A percentile compares a stretch with the other conserved stretches of the same genome.
These are phyloP conservation scores for Gamarada debralockiae DNA, from an alignment of 495 filamentous ascomycete genomes.

Conservation along the genomic window DNA sequence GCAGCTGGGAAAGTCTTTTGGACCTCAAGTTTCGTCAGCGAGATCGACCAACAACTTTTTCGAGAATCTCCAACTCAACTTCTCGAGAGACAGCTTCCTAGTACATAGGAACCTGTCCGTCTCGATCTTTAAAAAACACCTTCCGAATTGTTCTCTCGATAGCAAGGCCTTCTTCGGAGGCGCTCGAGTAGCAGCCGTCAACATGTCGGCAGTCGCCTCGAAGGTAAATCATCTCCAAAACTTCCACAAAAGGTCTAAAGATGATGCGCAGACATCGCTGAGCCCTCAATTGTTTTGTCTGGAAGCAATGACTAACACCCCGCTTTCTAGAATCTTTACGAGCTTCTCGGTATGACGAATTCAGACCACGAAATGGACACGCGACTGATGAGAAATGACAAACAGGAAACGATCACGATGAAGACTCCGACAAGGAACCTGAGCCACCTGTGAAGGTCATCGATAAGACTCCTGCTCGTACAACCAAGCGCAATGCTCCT, in stretches of 20 bases:
- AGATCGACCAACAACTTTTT: not conserved
- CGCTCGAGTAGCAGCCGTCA: slow-evolving; percentile 42
- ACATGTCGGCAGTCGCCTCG: slow-evolving; percentile 56
- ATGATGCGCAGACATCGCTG: not conserved
- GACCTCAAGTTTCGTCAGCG: no score
- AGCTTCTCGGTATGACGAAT: slow-evolving; percentile 74
- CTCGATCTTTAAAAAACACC: slow-evolving; percentile 19
- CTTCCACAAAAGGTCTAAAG: not conserved
- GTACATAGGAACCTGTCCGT: slow-evolving; percentile 27
- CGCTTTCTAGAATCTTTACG: slow-evolving; percentile 68
- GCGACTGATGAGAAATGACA: slow-evolving; percentile 29
- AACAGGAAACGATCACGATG: slow-evolving; percentile 84
- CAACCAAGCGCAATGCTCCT: slow-evolving; percentile 85
- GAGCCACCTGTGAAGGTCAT: slow-evolving; percentile 77
- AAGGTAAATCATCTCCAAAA: slow-evolving; percentile 40
- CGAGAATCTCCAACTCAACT: no score
- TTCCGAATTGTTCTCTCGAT: slow-evolving; percentile 28
- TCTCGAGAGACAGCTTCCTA: slow-evolving; percentile 31
- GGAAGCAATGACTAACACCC: slow-evolving; percentile 30
- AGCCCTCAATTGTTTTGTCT: not conserved
- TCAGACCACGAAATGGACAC: slow-evolving; percentile 23
- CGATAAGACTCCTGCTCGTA: slow-evolving; percentile 75
- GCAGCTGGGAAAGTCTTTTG: no score
- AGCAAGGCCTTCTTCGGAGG: slow-evolving; percentile 43
- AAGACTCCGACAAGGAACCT: slow-evolving; percentile 73